Conservation (phyloP, 352 stramenopile species). For the Globisporangium nagaii region DNA sequence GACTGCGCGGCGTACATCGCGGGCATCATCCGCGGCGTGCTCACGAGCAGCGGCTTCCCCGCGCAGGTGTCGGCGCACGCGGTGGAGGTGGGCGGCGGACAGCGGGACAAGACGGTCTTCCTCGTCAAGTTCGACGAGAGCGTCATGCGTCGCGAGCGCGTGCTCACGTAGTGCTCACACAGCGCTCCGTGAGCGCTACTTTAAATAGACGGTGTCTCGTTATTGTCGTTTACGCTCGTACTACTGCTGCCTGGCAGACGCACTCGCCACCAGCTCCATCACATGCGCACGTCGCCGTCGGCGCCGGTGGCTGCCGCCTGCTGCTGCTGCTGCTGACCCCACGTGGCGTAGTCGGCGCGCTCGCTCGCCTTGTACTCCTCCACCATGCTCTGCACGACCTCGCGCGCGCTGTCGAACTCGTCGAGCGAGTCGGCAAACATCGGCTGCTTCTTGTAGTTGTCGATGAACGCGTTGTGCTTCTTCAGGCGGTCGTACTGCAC, state of each 20-base stretch:
- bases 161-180: conserved; percentile 36
- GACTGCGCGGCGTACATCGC: conserved; percentile 96
- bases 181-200: no score
- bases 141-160: conserved; percentile 71
- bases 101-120: conserved; percentile 82
- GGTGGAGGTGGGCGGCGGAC: conserved; percentile 50
- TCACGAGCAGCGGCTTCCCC: conserved; percentile 81
- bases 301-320: not conserved
- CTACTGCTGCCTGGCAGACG: not conserved
- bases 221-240: not conserved
- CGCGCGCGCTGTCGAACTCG: conserved; percentile 81
- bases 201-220: conserved; percentile 20
- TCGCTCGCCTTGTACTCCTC: conserved; percentile 86
- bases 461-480: conserved; percentile 98
- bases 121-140: conserved; percentile 84
- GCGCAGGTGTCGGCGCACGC: conserved; percentile 73
- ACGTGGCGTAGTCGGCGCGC: conserved; percentile 71
- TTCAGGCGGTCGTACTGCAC: conserved; percentile 97
- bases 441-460: conserved; percentile 98
- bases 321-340: conserved; percentile 31
- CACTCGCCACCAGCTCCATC: not conserved
- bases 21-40: conserved; percentile 90
- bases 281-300: conserved; percentile 51
- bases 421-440: conserved; percentile 93
- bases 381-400: conserved; percentile 80